Base-by-base conservation (phyloP, 2,329 filamentous ascomycete genomes). In the Dactylellina leptospora region DNA sequence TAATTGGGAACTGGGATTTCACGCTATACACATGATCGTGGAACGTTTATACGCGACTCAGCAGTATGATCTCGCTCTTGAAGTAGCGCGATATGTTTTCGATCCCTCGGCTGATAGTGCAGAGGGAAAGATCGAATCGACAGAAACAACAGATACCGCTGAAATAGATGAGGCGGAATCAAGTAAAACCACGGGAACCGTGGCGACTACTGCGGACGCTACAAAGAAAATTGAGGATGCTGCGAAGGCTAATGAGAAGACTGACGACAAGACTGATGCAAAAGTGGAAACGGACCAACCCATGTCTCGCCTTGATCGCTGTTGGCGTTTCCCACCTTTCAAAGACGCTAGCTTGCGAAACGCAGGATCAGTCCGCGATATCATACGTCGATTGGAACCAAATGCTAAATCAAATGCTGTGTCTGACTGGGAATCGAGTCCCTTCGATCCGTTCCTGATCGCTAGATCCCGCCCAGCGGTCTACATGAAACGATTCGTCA, bases 401-500 rank as follows among this genome's bases (percentile, higher is more conserved):
- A 25, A 27, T 4, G 27, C 2, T 27, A 4, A 10, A 9, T 23
- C 10, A 8, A 11, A 20, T 45, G 3, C 8, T 5, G n/a, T 38
- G 10, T 3, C 42, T 4, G 20, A 58, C 6, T 44, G 16, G 30
- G 18, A 9, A 3, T 30, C 42, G 76, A 62, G 76, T 53, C 75
- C 77, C 8, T 78, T 76, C 55, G 2, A 56, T 4, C 73, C 76
- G 0, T 75, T 77, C 70, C 16, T 72, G 0, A 47, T 78, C 0
- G 77, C 78, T 4, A 74, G 78, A 0, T 38, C 16, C 1, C 54
- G 78, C 13, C 75, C 76, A 1, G 27, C 74, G 1, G 74, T 76
- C 1, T 80, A 79, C 62, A 79, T 79, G 79, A 79, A 77, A 51
- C 73, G 75, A 69, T 60, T 78, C 9, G 78, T 76, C 5, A 75